phyloP scores from a whole-genome alignment of 2,329 filamentous ascomycete genomes.

The Pseudocercospora cruenta region DNA sequence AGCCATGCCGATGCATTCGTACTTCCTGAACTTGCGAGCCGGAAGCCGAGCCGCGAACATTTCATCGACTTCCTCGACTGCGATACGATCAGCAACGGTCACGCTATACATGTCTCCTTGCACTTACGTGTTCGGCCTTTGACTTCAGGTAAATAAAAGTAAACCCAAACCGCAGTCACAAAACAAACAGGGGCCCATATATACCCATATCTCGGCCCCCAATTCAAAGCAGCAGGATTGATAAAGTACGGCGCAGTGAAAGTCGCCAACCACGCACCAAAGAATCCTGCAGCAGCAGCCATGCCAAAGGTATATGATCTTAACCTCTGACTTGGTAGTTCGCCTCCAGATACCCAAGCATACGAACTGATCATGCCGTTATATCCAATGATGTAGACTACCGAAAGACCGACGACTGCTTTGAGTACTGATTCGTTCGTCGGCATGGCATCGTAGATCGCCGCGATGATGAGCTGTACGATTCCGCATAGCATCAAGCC shows the following conservation, averaged over 20 bases:
- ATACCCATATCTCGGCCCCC: constrained; percentile 62
- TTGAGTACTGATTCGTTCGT: constrained; percentile 45
- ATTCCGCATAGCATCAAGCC: constrained; percentile 58
- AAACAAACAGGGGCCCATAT: constrained; percentile 55
- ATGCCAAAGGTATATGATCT: constrained; percentile 61
- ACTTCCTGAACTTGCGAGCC: constrained; percentile 49
- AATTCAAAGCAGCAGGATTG: constrained; percentile 57
- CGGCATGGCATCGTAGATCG: constrained; percentile 54
- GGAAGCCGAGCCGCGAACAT: constrained; percentile 52
- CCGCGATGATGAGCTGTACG: constrained; percentile 58
- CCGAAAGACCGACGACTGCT: constrained; percentile 57
- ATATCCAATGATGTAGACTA: constrained; percentile 59
- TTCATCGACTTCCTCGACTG: constrained; percentile 59
- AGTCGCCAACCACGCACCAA: constrained; percentile 60
- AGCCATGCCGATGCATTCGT: constrained; percentile 36
- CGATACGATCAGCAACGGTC: constrained; percentile 38
- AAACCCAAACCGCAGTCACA: constrained; percentile 43
- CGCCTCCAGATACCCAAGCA: constrained; percentile 61
- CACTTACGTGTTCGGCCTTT: constrained; percentile 43
- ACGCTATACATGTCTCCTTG: background rate
- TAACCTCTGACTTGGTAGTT: constrained; percentile 61
- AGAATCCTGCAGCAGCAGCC: constrained; percentile 58
- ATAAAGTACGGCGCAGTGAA: constrained; percentile 66
- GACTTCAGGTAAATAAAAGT: constrained; percentile 58
- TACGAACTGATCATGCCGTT: constrained; percentile 59